Percentiles rank a stretch among this genome's conserved stretches.
These are phyloP conservation scores for Avicennia marina DNA, from an alignment of 257 asterid species.

Conservation along the genomic window DNA sequence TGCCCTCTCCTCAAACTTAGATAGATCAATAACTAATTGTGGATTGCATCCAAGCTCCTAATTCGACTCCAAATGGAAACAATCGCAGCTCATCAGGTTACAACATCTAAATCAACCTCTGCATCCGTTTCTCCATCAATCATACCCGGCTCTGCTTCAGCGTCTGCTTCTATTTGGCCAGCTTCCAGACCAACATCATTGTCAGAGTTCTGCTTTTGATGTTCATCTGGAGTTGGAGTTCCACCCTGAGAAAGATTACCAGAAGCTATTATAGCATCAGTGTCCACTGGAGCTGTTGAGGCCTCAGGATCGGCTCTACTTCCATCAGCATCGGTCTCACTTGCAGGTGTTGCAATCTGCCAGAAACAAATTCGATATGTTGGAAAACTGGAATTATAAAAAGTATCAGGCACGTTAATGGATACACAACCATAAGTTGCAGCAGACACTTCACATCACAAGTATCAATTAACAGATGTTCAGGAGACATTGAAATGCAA, in stretches of 20 bases:
- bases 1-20: too few relatives aligned
- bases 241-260: slow-evolving; percentile 52
- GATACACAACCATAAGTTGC: too few relatives aligned
- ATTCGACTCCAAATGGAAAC: too few relatives aligned
- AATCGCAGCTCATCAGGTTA: slow-evolving; percentile 6
- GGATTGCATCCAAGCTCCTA: too few relatives aligned
- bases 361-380: not conserved
- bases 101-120: slow-evolving; percentile 57
- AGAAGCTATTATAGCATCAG: slow-evolving; percentile 41
- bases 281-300: slow-evolving; percentile 41
- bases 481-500: too few relatives aligned
- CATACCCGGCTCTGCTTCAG: slow-evolving; percentile 38
- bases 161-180: slow-evolving; percentile 54
- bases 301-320: slow-evolving; percentile 47
- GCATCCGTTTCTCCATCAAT: slow-evolving; percentile 60
- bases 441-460: too few relatives aligned
- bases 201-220: slow-evolving; percentile 62
- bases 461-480: too few relatives aligned
- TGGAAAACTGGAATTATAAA: not conserved
- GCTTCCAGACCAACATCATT: slow-evolving; percentile 57
- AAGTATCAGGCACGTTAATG: too few relatives aligned
- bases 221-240: slow-evolving; percentile 67
- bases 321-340: slow-evolving; percentile 57
- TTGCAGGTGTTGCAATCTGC: slow-evolving; percentile 47
- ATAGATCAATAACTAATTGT: too few relatives aligned